Conservation (phyloP, 2,329 filamentous ascomycete species). For the Aspergillus pseudonomiae region DNA sequence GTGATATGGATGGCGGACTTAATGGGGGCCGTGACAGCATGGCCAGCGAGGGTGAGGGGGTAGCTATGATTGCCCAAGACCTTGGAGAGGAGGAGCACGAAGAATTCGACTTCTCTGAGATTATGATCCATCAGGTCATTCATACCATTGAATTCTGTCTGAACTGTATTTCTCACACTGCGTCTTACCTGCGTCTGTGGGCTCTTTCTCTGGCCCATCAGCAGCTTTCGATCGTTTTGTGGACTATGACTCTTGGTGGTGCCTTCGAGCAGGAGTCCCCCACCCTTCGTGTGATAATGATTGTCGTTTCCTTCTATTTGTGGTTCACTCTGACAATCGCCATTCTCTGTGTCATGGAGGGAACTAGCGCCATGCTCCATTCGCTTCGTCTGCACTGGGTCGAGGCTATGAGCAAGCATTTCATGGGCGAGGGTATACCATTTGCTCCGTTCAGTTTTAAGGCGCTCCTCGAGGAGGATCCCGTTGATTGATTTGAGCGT, state of each 20-base stretch:
- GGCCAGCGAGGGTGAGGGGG: constrained; percentile 76
- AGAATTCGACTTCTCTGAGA: constrained; percentile 95
- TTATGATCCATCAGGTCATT: constrained; percentile 99
- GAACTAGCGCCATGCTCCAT: constrained; percentile 94
- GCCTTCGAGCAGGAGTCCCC: constrained; percentile 68
- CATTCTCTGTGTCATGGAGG: constrained; percentile 92
- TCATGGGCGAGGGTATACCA: constrained; percentile 83
- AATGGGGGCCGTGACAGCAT: constrained; percentile 67
- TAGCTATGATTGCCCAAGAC: constrained; percentile 87
- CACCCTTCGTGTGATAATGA: constrained; percentile 72
- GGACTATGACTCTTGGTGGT: constrained; percentile 89
- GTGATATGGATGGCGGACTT: constrained; percentile 66
- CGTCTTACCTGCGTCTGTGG: constrained; percentile 98
- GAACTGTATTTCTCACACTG: constrained; percentile 98
- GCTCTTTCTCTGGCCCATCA: constrained; percentile 96
- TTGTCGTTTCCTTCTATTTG: constrained; percentile 79
- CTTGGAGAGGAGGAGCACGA: constrained; percentile 80
- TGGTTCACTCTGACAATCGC: constrained; percentile 86
- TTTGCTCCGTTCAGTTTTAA: constrained; percentile 91
- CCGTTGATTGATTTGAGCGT: constrained; percentile 42
- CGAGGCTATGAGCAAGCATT: constrained; percentile 97
- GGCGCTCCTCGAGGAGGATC: constrained; percentile 79
- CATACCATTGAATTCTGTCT: constrained; percentile 99
- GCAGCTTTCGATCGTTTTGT: constrained; percentile 92
- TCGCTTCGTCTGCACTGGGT: constrained; percentile 92